phyloP scores from a whole-genome alignment of 169 alveolate genomes.

The Plasmodium gonderi region DNA sequence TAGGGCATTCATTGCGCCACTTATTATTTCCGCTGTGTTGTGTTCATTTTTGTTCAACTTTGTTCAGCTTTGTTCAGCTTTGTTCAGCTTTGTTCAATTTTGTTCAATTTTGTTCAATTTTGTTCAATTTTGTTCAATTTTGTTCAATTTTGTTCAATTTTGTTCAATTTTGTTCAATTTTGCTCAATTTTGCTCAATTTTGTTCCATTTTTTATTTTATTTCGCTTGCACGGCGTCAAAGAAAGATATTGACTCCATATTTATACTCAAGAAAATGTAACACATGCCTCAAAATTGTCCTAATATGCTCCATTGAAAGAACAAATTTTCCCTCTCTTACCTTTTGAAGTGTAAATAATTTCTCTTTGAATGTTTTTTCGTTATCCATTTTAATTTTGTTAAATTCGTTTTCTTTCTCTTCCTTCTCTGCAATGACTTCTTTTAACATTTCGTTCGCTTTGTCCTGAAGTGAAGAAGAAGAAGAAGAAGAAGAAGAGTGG shows the following conservation, averaged over 20 bases:
- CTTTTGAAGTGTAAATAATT: slow-evolving; percentile 44
- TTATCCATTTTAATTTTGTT: slow-evolving; percentile 57
- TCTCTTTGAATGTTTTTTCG: slow-evolving; percentile 47
- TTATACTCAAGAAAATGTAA: not conserved
- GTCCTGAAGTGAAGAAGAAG: not conserved
- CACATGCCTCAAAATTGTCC: not conserved
- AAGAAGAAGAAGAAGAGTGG: not conserved
- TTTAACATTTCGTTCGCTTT: slow-evolving; percentile 42
- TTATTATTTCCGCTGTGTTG: too few relatives aligned
- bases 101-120: too few relatives aligned
- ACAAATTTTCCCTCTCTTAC: not conserved
- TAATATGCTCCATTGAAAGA: not conserved
- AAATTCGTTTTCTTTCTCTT: slow-evolving; percentile 51
- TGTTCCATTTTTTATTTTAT: not conserved
- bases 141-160: too few relatives aligned
- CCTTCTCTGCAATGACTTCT: slow-evolving; percentile 44
- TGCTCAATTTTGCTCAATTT: too few relatives aligned
- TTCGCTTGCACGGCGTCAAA: not conserved
- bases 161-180: too few relatives aligned
- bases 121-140: too few relatives aligned
- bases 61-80: too few relatives aligned
- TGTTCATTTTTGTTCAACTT: too few relatives aligned
- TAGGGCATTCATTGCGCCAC: too few relatives aligned
- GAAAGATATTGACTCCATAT: not conserved
- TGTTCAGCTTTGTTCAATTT: too few relatives aligned